Percentiles rank a stretch among this genome's conserved stretches.
phyloP scores from a whole-genome alignment of 345 rosid species.

The Aquilaria yunnanensis region DNA sequence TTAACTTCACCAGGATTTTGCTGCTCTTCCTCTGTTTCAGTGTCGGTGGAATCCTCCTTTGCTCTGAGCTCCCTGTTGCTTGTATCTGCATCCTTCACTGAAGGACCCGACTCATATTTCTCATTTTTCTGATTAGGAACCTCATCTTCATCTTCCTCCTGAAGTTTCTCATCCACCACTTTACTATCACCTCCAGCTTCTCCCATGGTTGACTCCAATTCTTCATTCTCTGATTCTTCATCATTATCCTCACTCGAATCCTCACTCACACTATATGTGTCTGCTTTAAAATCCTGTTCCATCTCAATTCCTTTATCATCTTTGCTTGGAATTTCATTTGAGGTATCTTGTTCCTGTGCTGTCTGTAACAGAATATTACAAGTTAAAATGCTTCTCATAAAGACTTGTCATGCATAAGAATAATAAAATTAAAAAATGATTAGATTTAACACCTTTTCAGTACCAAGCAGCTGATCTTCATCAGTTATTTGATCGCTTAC shows the following conservation, averaged over 20 bases:
- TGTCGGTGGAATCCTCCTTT: constrained; percentile 54
- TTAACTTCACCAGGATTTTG: constrained; percentile 33
- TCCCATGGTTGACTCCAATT: constrained; percentile 73
- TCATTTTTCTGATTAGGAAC: constrained; percentile 42
- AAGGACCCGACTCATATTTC: constrained; percentile 72
- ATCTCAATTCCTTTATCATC: constrained; percentile 86
- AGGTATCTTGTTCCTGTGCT: constrained; percentile 56
- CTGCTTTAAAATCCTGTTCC: constrained; percentile 74
- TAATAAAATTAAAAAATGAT: background rate
- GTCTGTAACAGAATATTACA: constrained; percentile 32
- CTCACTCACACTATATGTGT: constrained; percentile 64
- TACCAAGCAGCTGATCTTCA: constrained; percentile 82
- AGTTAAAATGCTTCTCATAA: background rate
- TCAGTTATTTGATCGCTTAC: constrained; percentile 86
- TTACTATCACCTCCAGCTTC: constrained; percentile 69
- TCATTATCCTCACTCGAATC: constrained; percentile 64
- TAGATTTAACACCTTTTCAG: constrained; percentile 45
- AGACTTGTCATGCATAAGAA: background rate
- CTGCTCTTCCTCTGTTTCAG: constrained; percentile 40
- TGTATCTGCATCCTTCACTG: constrained; percentile 49
- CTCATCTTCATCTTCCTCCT: constrained; percentile 63
- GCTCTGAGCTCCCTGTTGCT: constrained; percentile 70
- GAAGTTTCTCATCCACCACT: constrained; percentile 66
- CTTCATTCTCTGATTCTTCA: constrained; percentile 50
- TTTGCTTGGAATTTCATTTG: constrained; percentile 46